Conservation (phyloP, 192 early-diverging fungal genomes). For the Phycomyces blakesleeanus region DNA sequence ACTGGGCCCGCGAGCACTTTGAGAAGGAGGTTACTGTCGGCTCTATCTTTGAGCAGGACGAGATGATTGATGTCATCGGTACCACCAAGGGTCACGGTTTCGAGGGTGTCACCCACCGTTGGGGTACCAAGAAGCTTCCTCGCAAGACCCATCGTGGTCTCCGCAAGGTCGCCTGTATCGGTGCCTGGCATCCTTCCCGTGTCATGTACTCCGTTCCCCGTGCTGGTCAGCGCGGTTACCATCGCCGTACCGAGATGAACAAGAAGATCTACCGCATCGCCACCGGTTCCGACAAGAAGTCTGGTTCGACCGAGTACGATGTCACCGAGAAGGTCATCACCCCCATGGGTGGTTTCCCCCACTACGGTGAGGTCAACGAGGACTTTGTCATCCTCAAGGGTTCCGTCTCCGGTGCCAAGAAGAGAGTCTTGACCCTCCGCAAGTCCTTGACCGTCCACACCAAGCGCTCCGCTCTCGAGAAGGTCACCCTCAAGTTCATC, state of each 20-base stretch:
- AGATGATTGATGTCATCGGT: constrained; percentile 98
- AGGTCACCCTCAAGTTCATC: constrained; percentile 97
- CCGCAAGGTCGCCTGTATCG: constrained; percentile 99
- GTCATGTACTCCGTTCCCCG: constrained; percentile 99
- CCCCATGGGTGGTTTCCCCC: constrained; percentile 98
- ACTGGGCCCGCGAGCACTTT: constrained; percentile 95
- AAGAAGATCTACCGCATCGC: constrained; percentile 99
- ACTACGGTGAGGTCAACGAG: constrained; percentile 97
- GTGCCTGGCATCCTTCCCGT: constrained; percentile 94
- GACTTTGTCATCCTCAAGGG: constrained; percentile 99
- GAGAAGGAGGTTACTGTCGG: constrained; percentile 90
- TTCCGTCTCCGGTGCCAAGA: constrained; percentile 91
- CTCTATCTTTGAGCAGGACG: constrained; percentile 96
- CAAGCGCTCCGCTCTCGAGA: constrained; percentile 94
- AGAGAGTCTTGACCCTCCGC: constrained; percentile 95
- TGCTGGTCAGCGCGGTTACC: constrained; percentile 99
- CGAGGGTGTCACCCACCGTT: constrained; percentile 98
- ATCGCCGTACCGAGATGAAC: constrained; percentile 99
- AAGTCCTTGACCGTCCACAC: constrained; percentile 97
- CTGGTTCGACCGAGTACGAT: constrained; percentile 95
- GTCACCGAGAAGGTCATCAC: constrained; percentile 94
- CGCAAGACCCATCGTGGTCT: constrained; percentile 99
- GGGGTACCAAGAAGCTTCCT: constrained; percentile 99
- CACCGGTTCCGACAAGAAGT: constrained; percentile 75
- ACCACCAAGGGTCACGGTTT: constrained; percentile 99